A percentile compares a stretch with the other conserved stretches of the same genome.
These are phyloP conservation scores for Amesomyces nigricolor DNA, from an alignment of 2,329 filamentous ascomycete species.

Conservation along the genomic window DNA sequence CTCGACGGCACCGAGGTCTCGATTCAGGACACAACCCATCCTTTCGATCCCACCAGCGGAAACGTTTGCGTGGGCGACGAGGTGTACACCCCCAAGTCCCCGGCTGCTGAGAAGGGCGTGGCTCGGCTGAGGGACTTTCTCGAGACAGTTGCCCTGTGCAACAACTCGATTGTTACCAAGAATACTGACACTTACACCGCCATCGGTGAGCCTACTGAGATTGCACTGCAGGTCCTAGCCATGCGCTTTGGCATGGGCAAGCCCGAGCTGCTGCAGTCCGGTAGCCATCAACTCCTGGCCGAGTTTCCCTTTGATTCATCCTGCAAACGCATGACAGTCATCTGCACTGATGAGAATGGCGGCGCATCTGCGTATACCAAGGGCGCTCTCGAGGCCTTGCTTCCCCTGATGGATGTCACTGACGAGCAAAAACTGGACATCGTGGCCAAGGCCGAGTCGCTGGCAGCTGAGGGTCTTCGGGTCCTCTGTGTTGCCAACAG, in stretches of 20 bases:
- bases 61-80: conserved; percentile 32
- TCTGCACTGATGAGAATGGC: conserved; percentile 44
- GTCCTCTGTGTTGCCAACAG: conserved; percentile 61
- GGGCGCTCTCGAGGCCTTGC: conserved; percentile 52
- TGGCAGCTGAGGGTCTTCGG: conserved; percentile 60
- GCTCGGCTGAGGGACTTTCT: conserved; percentile 43
- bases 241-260: conserved; percentile 58
- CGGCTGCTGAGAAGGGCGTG: conserved; percentile 28
- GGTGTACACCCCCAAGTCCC: conserved; percentile 25
- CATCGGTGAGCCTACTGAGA: conserved; percentile 64
- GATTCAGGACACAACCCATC: conserved; percentile 51
- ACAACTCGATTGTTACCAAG: conserved; percentile 49
- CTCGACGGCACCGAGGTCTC: conserved; percentile 47
- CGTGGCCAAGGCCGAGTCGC: conserved; percentile 45
- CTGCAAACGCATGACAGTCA: conserved; percentile 69
- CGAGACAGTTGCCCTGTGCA: conserved; percentile 55
- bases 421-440: conserved; percentile 44
- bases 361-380: conserved; percentile 49
- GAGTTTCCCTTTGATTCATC: conserved; percentile 70
- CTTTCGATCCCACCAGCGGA: conserved; percentile 57
- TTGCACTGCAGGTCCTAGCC: conserved; percentile 67
- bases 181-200: conserved; percentile 47
- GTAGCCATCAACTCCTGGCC: conserved; percentile 45
- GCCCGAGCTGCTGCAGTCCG: conserved; percentile 33
- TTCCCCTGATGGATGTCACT: conserved; percentile 46